Evolutionary conservation across 768 basidiomycete species (phyloP), one percentile per base, ranked within the genome.

Genomic region (Omphalotus guepiniiformis): DNA sequence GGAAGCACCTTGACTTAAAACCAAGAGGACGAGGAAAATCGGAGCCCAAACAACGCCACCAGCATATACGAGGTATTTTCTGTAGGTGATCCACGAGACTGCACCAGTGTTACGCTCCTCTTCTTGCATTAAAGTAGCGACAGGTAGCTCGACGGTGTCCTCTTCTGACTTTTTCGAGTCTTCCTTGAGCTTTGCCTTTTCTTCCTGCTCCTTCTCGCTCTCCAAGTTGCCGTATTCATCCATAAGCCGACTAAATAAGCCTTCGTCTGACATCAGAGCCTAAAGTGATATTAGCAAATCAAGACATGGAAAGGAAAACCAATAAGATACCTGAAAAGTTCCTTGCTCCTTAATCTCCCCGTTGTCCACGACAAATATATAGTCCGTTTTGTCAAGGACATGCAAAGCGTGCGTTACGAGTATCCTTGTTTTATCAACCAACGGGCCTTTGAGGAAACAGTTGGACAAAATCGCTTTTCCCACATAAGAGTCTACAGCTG

Each of bases 401-500:
- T 80, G 77, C 4, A 82, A 62, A 6, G 76, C 70, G 60, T 80
- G 82, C 0, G 75, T 86, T 22, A 85, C 83, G 12, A 86, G 68
- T 15, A 86, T 66, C 12, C 83, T 65, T 0, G 84, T 85, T 36
- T 76, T 71, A 41, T 67, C 58, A 0, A 74, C 69, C 22, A 83
- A 60, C 3, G 82, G 79, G 0, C 81, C 76, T 15, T 59, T 58
- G 18, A 79, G 63, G 4, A 88, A 59, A 55, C 84, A 85, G 34
- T 83, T 66, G 15, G 85, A 76, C 3, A 87, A 54, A 39, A 87
- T 78, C 23, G 72, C 71, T 54, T 80, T 80, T 9, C 84, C 83
- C 3, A 90, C 88, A 53, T 85, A 81, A 0, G 86, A 79, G 52
- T 91, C 88, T 5, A 91, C 82, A 1, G 88, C 88, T 25, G 82